These are phyloP conservation scores for Triangularia verruculosa DNA, from an alignment of 2,329 filamentous ascomycete genomes.

Conservation along the genomic window DNA sequence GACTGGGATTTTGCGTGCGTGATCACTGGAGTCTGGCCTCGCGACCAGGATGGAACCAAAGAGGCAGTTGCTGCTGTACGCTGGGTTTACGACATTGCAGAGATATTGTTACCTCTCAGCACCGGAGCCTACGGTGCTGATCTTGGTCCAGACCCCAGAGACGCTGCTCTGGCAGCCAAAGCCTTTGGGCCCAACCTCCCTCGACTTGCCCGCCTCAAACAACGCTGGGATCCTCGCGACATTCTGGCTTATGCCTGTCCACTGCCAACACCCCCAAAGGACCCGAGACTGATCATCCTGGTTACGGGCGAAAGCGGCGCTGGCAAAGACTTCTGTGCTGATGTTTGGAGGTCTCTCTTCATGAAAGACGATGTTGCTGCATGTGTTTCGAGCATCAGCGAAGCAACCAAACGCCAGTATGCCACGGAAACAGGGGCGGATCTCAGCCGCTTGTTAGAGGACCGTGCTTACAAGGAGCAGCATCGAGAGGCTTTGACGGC, in stretches of 20 bases:
- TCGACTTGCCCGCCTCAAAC: conserved; percentile 52
- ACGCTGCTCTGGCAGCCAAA: conserved; percentile 45
- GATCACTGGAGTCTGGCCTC: conserved; percentile 59
- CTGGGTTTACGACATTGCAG: conserved; percentile 57
- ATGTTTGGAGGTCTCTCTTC: conserved; percentile 48
- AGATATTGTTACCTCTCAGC: conserved; percentile 47
- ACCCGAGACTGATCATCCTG: conserved; percentile 52
- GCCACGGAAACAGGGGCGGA: conserved; percentile 48
- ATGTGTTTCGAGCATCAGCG: conserved; percentile 54
- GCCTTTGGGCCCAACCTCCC: conserved; percentile 56
- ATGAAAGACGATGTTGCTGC: conserved; percentile 34
- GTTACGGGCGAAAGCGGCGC: conserved; percentile 53
- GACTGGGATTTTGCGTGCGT: conserved; percentile 64
- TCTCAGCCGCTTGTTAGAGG: conserved; percentile 43
- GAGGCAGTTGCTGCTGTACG: conserved; percentile 36
- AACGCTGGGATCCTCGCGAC: conserved; percentile 44
- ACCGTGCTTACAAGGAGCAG: conserved; percentile 61
- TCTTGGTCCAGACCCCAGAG: conserved; percentile 60
- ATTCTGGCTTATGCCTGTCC: conserved; percentile 56
- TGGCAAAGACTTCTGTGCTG: conserved; percentile 61
- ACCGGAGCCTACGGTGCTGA: conserved; percentile 57
- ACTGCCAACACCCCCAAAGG: conserved; percentile 37
- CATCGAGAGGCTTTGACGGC: conserved; percentile 51
- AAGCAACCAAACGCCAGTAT: conserved; percentile 56
- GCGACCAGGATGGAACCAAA: conserved; percentile 47